These are phyloP conservation scores for Coniochaeta ligniaria DNA, from an alignment of 2,329 filamentous ascomycete species.

Conservation along the genomic window DNA sequence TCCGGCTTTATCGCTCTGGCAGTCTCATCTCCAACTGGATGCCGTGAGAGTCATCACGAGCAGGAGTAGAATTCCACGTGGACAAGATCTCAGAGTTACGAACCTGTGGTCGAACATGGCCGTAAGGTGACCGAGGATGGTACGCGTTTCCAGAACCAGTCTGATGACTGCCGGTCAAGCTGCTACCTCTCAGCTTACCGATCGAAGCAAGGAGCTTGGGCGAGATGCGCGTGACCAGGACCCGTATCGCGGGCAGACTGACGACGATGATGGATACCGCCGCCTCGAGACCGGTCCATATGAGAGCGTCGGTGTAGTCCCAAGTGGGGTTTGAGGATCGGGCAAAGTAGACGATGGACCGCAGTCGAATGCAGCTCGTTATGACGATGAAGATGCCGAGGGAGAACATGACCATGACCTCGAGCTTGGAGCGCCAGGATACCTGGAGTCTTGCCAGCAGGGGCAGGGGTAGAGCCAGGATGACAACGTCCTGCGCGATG, in stretches of 20 bases:
- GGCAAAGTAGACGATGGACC: constrained; percentile 24
- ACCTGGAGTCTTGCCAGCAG: constrained; percentile 21
- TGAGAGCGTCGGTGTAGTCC: constrained; percentile 31
- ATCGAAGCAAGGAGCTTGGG: constrained; percentile 1
- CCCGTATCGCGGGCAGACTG: constrained; percentile 31
- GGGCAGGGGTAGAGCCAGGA: constrained; percentile 26
- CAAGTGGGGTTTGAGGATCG: constrained; percentile 29
- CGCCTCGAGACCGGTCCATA: constrained; percentile 36
- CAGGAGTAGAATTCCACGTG: no score
- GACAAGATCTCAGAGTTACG: no score
- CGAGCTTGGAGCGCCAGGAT: constrained; percentile 15
- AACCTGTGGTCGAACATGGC: no score
- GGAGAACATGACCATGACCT: constrained; percentile 27
- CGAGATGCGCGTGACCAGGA: constrained; percentile 14
- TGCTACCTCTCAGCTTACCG: not conserved
- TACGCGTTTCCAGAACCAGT: not conserved
- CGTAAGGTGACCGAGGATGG: no score
- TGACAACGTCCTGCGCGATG: constrained; percentile 26
- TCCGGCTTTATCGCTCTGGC: no score
- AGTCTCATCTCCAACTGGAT: no score
- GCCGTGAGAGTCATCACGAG: no score
- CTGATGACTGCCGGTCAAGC: not conserved
- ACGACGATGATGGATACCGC: constrained; percentile 32
- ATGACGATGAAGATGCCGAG: constrained; percentile 27
- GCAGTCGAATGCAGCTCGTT: constrained; percentile 27